phyloP scores from a whole-genome alignment of 805 yeast species.

The Saturnispora bothae region DNA sequence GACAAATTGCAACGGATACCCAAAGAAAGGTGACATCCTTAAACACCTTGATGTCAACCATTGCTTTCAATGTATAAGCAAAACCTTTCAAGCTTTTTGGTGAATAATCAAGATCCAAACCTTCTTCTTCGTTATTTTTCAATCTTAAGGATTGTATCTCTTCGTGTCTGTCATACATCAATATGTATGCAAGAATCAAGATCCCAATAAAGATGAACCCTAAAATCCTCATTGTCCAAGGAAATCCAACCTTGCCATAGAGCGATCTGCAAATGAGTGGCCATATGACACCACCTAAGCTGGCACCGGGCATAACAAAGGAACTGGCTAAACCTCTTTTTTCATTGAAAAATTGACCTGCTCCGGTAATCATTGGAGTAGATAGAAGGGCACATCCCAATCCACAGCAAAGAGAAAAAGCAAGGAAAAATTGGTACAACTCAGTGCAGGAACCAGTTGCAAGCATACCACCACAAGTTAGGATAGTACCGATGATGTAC shows the following conservation, averaged over 20 bases:
- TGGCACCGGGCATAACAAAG: slow-evolving; percentile 38
- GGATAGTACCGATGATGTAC: slow-evolving; percentile 26
- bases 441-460: slow-evolving; percentile 34
- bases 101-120: background rate
- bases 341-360: slow-evolving; percentile 48
- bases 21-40: slow-evolving; percentile 33
- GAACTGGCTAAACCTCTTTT: slow-evolving; percentile 44
- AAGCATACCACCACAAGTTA: slow-evolving; percentile 32
- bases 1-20: slow-evolving; percentile 32
- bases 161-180: slow-evolving; percentile 23
- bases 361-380: slow-evolving; percentile 20
- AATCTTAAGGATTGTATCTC: slow-evolving; percentile 10
- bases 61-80: slow-evolving; percentile 25
- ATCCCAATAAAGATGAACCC: slow-evolving; percentile 29
- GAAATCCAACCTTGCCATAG: slow-evolving; percentile 28
- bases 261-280: slow-evolving; percentile 37
- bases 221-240: slow-evolving; percentile 43
- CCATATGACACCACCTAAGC: slow-evolving; percentile 41
- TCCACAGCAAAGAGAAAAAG: slow-evolving; percentile 38
- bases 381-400: slow-evolving; percentile 38
- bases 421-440: slow-evolving; percentile 42
- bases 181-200: slow-evolving; percentile 21
- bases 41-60: slow-evolving; percentile 30
- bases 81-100: background rate
- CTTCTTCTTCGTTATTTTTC: slow-evolving; percentile 6